Evolutionary conservation across 2,329 filamentous ascomycete genomes (phyloP).

Genomic region (Fusarium sp.): DNA sequence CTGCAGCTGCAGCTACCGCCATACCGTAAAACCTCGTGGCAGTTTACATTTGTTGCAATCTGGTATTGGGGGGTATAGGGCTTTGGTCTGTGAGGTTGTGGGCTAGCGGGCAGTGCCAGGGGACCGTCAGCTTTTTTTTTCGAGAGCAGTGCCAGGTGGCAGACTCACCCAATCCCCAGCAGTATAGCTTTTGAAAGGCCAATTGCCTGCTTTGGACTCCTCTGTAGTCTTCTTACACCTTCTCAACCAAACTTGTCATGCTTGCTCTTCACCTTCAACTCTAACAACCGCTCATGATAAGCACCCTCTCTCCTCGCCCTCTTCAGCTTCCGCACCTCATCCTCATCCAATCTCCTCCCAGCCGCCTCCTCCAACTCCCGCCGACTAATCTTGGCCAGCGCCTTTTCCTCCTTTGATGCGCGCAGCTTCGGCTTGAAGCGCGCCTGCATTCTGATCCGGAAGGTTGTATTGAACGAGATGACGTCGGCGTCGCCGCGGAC

Average conservation of each 20-base stretch:
- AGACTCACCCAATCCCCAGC: conserved; percentile 7
- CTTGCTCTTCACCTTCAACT: conserved; percentile 91
- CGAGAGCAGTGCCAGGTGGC: background rate
- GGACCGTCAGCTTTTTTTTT: conserved; percentile 6
- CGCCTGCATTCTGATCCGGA: conserved; percentile 93
- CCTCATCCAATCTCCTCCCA: conserved; percentile 81
- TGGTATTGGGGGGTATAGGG: conserved; percentile 8
- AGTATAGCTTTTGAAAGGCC: background rate
- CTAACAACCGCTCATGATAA: conserved; percentile 87
- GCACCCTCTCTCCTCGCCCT: conserved; percentile 86
- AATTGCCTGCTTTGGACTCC: background rate
- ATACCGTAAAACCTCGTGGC: conserved; percentile 12
- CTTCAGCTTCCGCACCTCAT: conserved; percentile 88
- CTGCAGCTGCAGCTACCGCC: background rate
- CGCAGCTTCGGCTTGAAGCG: conserved; percentile 89
- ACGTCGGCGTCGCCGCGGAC: conserved; percentile 81
- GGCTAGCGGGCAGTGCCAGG: conserved; percentile 2
- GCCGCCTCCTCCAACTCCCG: conserved; percentile 87
- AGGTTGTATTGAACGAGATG: conserved; percentile 75
- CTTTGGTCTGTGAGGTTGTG: background rate
- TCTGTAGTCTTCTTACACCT: background rate
- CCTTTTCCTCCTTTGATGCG: conserved; percentile 85
- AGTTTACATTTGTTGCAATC: background rate
- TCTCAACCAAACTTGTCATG: conserved; percentile 80
- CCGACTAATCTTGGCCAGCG: conserved; percentile 85